Percentiles rank a stretch among this genome's conserved stretches.
These are phyloP conservation scores for Alternaria incomplexa DNA, from an alignment of 2,329 filamentous ascomycete species.

Conservation along the genomic window DNA sequence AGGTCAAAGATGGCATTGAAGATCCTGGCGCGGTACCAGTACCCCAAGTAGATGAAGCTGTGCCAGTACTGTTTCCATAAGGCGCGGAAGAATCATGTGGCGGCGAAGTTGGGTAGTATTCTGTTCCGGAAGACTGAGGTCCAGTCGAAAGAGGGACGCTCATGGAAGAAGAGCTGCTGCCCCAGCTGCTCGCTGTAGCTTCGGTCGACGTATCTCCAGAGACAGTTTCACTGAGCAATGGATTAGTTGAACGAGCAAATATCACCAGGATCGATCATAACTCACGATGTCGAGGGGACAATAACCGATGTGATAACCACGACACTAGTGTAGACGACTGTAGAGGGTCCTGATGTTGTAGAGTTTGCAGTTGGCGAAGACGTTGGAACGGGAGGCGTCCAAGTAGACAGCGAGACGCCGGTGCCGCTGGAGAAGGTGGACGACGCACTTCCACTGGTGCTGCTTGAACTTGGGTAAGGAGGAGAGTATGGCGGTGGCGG, in stretches of 20 bases:
- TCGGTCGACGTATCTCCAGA: slow-evolving; percentile 21
- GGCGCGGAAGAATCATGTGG: slow-evolving; percentile 10
- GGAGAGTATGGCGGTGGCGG: slow-evolving; percentile 23
- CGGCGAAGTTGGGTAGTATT: background rate
- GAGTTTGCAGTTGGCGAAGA: slow-evolving; percentile 5
- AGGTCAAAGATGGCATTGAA: background rate
- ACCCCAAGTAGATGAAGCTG: background rate
- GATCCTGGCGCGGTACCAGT: slow-evolving; percentile 8
- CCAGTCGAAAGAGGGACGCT: slow-evolving; percentile 14
- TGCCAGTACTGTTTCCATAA: slow-evolving; percentile 16
- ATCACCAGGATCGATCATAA: slow-evolving; percentile 1
- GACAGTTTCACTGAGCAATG: background rate
- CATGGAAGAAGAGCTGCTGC: slow-evolving; percentile 9
- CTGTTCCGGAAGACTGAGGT: slow-evolving; percentile 11
- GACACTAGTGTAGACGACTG: slow-evolving; percentile 7
- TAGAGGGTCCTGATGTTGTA: background rate
- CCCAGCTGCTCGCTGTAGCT: slow-evolving; percentile 26
- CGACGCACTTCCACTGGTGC: slow-evolving; percentile 1
- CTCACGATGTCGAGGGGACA: slow-evolving; percentile 15
- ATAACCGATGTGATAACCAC: slow-evolving; percentile 9
- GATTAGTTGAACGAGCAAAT: slow-evolving; percentile 7
- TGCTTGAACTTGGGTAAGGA: slow-evolving; percentile 12
- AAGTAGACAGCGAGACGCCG: slow-evolving; percentile 10
- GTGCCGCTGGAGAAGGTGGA: slow-evolving; percentile 3
- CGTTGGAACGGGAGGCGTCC: background rate